Evolutionary conservation across 352 stramenopile genomes (phyloP), one percentile per base, ranked within the genome.

Genomic region (Globisporangium splendens): DNA sequence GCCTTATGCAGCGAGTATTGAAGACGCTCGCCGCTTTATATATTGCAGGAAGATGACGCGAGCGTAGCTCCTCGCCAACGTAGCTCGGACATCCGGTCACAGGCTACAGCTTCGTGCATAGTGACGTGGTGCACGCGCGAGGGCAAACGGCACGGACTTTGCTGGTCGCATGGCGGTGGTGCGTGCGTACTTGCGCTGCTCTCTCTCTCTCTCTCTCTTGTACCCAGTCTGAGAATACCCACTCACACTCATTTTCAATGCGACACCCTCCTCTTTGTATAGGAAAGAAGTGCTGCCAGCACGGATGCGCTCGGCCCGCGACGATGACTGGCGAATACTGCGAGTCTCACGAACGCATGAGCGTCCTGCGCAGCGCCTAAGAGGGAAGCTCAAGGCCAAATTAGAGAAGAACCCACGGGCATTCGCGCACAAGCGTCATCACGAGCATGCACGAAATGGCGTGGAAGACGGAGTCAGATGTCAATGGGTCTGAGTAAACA

Each of bases 101-200:
- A 35, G 28, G 28, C 7, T 35, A 28, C 22, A 47, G 68, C 50
- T 28, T 46, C 5, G 10, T 86, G 76, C 35, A 73, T 69, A 46
- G 72, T 83, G 49, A 63, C 50, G 22, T 86, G 76, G 76, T 86
- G 73, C 46, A 63, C 61, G n/a, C 53, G 70, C 5, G 39, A 54
- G 46, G 69, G 67, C n/a, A 70, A 77, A 52, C 73, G 69, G 50
- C 68, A 71, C 51, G 76, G 76, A 10, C 58, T 86, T 21, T 86
- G 76, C 43, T 86, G 72, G 73, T 70, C 62, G 4, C 73, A 84
- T 46, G 73, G 76, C 15, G 75, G 75, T 24, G 73, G 75, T 83
- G 60, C 8, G 57, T 61, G 17, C 24, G n/a, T n/a, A 47, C 39
- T 51, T 0, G 31, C 28, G 10, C 18, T 50, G 35, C 8, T n/a